These are phyloP conservation scores for Apiotrichum sp. DNA, from an alignment of 1,284 basidiomycete genomes.

Conservation along the genomic window DNA sequence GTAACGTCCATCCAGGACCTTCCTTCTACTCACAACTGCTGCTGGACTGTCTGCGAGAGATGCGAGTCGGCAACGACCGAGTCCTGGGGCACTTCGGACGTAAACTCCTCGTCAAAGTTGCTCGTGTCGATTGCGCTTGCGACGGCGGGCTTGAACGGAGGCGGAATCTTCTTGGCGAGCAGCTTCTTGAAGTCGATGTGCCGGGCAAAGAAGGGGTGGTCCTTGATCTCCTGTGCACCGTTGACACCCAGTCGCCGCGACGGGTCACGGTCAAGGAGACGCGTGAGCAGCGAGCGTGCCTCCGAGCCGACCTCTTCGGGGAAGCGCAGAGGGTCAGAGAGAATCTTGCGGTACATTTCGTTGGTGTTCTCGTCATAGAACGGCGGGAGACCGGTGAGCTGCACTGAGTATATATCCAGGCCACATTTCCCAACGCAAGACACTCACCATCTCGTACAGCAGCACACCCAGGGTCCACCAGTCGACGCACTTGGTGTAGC, in stretches of 20 bases:
- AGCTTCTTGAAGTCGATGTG: conserved; percentile 91
- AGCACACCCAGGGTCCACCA: conserved; percentile 99
- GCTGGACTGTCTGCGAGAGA: conserved; percentile 86
- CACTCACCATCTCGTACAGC: conserved; percentile 95
- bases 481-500: conserved; percentile 98
- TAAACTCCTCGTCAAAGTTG: conserved; percentile 94
- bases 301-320: conserved; percentile 83
- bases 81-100: conserved; percentile 84
- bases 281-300: conserved; percentile 80
- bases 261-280: conserved; percentile 84
- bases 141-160: conserved; percentile 96
- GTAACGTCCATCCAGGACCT: conserved; percentile 8
- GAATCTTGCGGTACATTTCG: conserved; percentile 95
- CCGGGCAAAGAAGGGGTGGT: conserved; percentile 90
- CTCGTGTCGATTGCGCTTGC: conserved; percentile 54
- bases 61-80: conserved; percentile 89
- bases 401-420: background rate
- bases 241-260: conserved; percentile 76
- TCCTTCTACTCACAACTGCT: conserved; percentile 66
- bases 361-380: conserved; percentile 99
- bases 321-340: conserved; percentile 89
- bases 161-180: conserved; percentile 90
- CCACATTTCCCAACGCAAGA: too few species aligned
- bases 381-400: conserved; percentile 85
- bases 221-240: conserved; percentile 94